Evolutionary conservation across 2,329 filamentous ascomycete genomes (phyloP).

Genomic region (Pseudocercospora crystallina): DNA sequence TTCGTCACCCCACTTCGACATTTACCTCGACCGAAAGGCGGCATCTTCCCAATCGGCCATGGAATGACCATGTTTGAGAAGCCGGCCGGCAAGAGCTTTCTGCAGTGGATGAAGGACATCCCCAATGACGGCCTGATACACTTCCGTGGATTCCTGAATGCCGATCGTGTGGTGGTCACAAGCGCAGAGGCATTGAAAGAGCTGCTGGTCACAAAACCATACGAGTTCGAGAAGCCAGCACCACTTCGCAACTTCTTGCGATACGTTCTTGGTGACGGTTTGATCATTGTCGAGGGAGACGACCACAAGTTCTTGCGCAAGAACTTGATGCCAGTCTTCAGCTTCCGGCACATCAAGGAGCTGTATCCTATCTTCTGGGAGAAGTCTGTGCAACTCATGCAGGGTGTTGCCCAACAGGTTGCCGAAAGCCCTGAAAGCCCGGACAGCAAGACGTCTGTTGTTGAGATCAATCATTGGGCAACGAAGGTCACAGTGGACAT

Average conservation of each 20-base stretch:
- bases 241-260: conserved; percentile 45
- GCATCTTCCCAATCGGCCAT: conserved; percentile 38
- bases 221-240: conserved; percentile 55
- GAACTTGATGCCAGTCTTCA: conserved; percentile 77
- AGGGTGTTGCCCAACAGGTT: conserved; percentile 59
- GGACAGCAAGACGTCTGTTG: conserved; percentile 23
- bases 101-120: conserved; percentile 39
- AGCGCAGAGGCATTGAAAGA: conserved; percentile 48
- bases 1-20: conserved; percentile 42
- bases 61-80: conserved; percentile 36
- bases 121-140: conserved; percentile 44
- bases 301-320: conserved; percentile 61
- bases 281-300: conserved; percentile 53
- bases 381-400: conserved; percentile 68
- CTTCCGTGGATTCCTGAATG: conserved; percentile 41
- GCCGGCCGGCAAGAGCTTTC: conserved; percentile 35
- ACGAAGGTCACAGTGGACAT: conserved; percentile 49
- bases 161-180: conserved; percentile 40
- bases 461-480: conserved; percentile 46
- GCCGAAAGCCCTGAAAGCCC: conserved; percentile 34
- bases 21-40: conserved; percentile 36
- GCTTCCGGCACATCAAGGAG: conserved; percentile 81
- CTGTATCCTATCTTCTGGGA: conserved; percentile 82
- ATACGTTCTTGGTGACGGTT: conserved; percentile 51
- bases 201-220: conserved; percentile 53